Conservation (phyloP, 805 yeast genomes). For the Cyberlindnera japonica region DNA sequence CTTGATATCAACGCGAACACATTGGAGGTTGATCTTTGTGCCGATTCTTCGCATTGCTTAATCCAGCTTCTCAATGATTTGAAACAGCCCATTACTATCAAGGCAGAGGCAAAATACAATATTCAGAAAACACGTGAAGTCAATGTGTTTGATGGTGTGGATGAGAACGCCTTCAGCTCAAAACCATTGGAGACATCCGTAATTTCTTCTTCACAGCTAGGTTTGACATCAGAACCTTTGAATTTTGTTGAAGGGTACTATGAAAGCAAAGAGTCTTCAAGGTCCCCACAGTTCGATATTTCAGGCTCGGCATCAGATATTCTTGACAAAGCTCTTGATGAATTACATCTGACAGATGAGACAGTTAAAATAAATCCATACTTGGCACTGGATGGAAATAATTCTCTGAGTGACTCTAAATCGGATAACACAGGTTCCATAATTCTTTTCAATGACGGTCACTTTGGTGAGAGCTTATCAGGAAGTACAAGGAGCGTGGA, state of each 20-base stretch:
- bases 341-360: slow-evolving; percentile 22
- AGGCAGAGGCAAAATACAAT: slow-evolving; percentile 57
- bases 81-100: slow-evolving; percentile 60
- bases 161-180: slow-evolving; percentile 28
- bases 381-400: slow-evolving; percentile 1
- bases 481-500: slow-evolving; percentile 3
- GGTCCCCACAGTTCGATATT: not conserved
- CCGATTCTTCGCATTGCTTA: slow-evolving; percentile 78
- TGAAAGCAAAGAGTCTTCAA: slow-evolving; percentile 1
- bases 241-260: slow-evolving; percentile 27
- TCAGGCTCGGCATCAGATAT: slow-evolving; percentile 19
- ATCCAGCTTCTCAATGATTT: slow-evolving; percentile 66
- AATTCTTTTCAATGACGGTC: slow-evolving; percentile 25
- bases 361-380: slow-evolving; percentile 17
- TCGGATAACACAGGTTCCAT: slow-evolving; percentile 22
- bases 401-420: slow-evolving; percentile 4
- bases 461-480: slow-evolving; percentile 16
- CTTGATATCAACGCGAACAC: slow-evolving; percentile 47
- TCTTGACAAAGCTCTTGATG: slow-evolving; percentile 30
- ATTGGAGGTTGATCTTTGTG: slow-evolving; percentile 58
- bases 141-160: slow-evolving; percentile 40
- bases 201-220: not conserved
- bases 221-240: slow-evolving; percentile 10
- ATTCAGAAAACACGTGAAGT: slow-evolving; percentile 28
- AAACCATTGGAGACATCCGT: not conserved